Evolutionary conservation across 305 asterid species (phyloP), one percentile per base, ranked within the genome.

Genomic region (Ilex paraguariensis): DNA sequence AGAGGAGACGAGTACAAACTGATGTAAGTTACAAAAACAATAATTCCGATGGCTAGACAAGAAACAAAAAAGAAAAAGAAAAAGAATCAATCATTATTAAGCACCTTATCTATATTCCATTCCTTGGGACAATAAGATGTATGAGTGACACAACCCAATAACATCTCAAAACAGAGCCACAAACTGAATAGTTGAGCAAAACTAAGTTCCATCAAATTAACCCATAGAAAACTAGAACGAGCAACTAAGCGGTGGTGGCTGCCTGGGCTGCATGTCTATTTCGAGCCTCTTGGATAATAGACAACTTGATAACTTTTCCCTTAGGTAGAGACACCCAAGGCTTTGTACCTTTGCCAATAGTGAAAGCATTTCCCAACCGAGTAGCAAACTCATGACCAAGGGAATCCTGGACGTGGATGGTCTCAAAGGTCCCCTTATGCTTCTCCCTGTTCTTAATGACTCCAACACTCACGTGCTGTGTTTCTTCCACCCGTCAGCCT

Each of bases 401-500:
- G 0, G 72, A 46, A 31, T 67, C 66, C 31, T 67, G 66, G 42
- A 67, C 54, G 61, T 67, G 70, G 31, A 66, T 48, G 3, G 70
- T 66, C 65, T 58, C 70, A 13, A 66, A 66, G 58, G 59, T 66
- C 32, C 72, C 66, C 66, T 67, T 67, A 60, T 67, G 72, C 31
- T 67, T 67, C 66, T 67, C 72, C 61, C 72, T 53, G 55, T 67
- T 67, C 72, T 67, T 67, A 31, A 67, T 11, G 48, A 67, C 56
- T 5, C 72, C 66, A n/a, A 67, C 28, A 21, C 28, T 21, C 72
- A 60, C 66, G 61, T 4, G 66, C 66, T 11, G 61, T 67, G 72
- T 67, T 67, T 60, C 72, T 67, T 53, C 72, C 66, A 50, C 72
- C 72, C 5, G 72, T 67, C 36, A 67, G 66, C 72, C 60, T 67